Evolutionary conservation across 139 green algal genomes (phyloP).

Genomic region (Bryopsis sp.): DNA sequence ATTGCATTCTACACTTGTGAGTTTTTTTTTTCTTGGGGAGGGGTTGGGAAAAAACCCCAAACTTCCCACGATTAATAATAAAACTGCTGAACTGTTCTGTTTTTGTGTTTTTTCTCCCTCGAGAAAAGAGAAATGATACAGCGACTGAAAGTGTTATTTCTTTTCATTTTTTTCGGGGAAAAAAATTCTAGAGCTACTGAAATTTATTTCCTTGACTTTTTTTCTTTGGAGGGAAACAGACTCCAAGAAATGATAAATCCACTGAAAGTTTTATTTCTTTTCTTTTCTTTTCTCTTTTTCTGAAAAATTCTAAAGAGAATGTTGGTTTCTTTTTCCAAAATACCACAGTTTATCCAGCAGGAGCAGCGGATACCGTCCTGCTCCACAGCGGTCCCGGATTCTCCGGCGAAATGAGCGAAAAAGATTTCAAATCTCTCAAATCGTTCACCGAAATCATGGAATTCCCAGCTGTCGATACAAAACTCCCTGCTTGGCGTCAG

Average conservation of each 20-base stretch:
- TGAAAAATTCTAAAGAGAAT: constrained; percentile 5
- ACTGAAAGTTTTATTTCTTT: not conserved
- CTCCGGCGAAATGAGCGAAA: not conserved
- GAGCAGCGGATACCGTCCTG: not conserved
- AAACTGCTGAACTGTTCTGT: too few relatives aligned
- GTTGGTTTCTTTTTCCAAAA: not conserved
- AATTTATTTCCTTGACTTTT: not conserved
- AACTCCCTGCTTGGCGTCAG: not conserved
- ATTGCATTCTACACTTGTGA: not conserved
- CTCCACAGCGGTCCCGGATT: not conserved
- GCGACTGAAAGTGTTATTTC: not conserved
- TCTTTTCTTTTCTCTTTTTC: not conserved
- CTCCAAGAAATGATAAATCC: not conserved
- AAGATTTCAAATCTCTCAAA: not conserved
- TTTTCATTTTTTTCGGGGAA: not conserved
- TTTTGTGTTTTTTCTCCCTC: not conserved
- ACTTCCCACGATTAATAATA: too few relatives aligned
- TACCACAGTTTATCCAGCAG: not conserved
- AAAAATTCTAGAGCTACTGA: not conserved
- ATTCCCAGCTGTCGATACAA: not conserved
- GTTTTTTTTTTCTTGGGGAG: too few relatives aligned
- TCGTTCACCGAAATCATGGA: not conserved
- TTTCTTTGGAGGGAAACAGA: not conserved
- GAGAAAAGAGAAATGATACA: not conserved
- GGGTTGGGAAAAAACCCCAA: not conserved